A percentile compares a stretch with the other conserved stretches of the same genome.
Conservation (phyloP, 257 asterid species). For the Leonotis leonurus region DNA sequence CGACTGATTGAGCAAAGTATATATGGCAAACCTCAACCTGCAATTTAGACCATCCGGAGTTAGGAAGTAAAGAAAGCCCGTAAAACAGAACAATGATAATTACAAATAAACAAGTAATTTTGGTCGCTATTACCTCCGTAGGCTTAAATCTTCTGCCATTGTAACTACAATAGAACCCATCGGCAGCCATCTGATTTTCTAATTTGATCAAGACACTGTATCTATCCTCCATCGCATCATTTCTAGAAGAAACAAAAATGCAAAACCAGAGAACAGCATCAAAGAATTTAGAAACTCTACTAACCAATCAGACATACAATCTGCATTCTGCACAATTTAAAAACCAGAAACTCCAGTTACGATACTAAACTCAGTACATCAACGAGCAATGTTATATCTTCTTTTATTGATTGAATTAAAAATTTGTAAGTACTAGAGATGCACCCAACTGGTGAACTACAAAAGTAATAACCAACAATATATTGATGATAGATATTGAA, state of each 20-base stretch:
- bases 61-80: slow-evolving; percentile 1
- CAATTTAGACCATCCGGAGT: slow-evolving; percentile 13
- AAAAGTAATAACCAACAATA: neutral
- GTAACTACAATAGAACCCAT: slow-evolving; percentile 72
- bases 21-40: slow-evolving; percentile 95
- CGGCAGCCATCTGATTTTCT: slow-evolving; percentile 61
- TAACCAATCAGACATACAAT: slow-evolving; percentile 1
- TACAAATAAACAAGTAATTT: neutral
- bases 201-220: slow-evolving; percentile 80
- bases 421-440: too few species aligned
- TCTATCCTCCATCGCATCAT: slow-evolving; percentile 87
- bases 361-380: neutral
- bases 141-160: slow-evolving; percentile 77
- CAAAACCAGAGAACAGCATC: neutral
- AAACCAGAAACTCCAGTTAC: neutral
- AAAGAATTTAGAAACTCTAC: neutral
- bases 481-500: neutral
- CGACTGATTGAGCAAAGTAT: slow-evolving; percentile 71
- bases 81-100: neutral
- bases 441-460: too few species aligned
- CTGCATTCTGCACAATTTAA: neutral
- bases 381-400: neutral
- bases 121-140: slow-evolving; percentile 47
- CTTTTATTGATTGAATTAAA: neutral
- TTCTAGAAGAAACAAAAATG: slow-evolving; percentile 39